Conservation (phyloP, 495 filamentous ascomycete species). For the Penicillium macrosclerotiorum region DNA sequence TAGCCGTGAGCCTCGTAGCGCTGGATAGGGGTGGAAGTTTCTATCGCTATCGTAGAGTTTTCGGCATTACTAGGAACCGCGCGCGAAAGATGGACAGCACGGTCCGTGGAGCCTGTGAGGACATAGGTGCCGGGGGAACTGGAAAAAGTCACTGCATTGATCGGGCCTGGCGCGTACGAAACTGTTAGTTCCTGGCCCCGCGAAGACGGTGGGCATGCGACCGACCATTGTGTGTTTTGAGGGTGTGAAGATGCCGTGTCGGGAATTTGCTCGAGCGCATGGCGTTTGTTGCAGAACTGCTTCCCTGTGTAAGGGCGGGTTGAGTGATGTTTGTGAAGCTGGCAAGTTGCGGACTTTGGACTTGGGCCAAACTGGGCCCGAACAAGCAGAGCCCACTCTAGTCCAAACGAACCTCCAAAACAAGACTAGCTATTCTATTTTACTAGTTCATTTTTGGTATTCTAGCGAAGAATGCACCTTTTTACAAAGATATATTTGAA, state of each 20-base stretch:
- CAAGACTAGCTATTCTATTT: too few species aligned
- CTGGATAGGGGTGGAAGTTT: constrained; percentile 65
- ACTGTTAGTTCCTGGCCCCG: not conserved
- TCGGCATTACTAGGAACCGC: constrained; percentile 46
- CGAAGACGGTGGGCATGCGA: not conserved
- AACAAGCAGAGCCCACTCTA: too few species aligned
- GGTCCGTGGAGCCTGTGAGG: constrained; percentile 84
- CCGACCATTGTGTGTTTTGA: constrained; percentile 49
- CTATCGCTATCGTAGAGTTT: constrained; percentile 26
- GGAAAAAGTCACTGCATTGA: constrained; percentile 44
- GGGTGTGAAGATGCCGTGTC: constrained; percentile 34
- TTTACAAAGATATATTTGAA: too few species aligned
- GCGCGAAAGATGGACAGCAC: constrained; percentile 79
- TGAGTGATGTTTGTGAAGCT: constrained; percentile 2
- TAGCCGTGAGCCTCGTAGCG: constrained; percentile 88
- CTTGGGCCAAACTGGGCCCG: constrained; percentile 6
- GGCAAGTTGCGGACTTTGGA: constrained; percentile 5
- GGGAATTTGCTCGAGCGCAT: constrained; percentile 40
- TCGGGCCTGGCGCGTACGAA: constrained; percentile 26
- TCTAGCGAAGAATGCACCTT: too few species aligned
- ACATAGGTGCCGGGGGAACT: constrained; percentile 49
- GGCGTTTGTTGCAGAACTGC: constrained; percentile 1
- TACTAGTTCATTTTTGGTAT: too few species aligned
- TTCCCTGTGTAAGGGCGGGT: not conserved
- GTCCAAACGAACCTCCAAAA: too few species aligned